Evolutionary conservation across 2,329 filamentous ascomycete genomes (phyloP).

Genomic region (Magnaporthales sp.): DNA sequence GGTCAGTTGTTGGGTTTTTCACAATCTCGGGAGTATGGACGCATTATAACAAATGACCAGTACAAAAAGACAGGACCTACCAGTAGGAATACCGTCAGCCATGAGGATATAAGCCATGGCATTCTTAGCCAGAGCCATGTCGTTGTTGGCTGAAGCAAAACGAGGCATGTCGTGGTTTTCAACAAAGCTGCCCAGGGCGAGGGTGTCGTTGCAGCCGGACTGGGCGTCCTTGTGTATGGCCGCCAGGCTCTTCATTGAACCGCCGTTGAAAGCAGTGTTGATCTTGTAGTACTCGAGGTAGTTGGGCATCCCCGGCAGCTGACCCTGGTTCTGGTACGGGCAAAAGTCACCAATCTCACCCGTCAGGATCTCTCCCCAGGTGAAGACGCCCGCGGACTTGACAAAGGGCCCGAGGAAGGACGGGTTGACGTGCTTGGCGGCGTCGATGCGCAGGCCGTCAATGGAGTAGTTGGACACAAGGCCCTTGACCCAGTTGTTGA

Average conservation of each 20-base stretch:
- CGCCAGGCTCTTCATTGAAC: background rate
- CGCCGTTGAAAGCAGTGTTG: background rate
- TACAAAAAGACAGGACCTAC: no score
- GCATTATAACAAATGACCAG: no score
- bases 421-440: constrained; percentile 32
- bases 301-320: background rate
- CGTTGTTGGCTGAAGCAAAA: constrained; percentile 40
- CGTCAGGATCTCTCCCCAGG: background rate
- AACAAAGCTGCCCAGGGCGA: constrained; percentile 37
- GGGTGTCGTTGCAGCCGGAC: background rate
- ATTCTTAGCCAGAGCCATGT: constrained; percentile 50
- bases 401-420: constrained; percentile 1
- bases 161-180: constrained; percentile 53
- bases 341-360: background rate
- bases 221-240: background rate
- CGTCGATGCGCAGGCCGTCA: constrained; percentile 53
- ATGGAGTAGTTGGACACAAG: constrained; percentile 48
- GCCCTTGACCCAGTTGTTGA: constrained; percentile 46
- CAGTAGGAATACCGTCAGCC: background rate
- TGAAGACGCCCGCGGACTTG: background rate
- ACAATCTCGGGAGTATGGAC: no score
- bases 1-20: background rate
- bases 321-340: background rate
- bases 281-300: constrained; percentile 1
- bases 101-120: constrained; percentile 53